Percentiles rank a stretch among this genome's conserved stretches.
Conservation (phyloP, 208 protist species). For the Wallacemonas sp. region DNA sequence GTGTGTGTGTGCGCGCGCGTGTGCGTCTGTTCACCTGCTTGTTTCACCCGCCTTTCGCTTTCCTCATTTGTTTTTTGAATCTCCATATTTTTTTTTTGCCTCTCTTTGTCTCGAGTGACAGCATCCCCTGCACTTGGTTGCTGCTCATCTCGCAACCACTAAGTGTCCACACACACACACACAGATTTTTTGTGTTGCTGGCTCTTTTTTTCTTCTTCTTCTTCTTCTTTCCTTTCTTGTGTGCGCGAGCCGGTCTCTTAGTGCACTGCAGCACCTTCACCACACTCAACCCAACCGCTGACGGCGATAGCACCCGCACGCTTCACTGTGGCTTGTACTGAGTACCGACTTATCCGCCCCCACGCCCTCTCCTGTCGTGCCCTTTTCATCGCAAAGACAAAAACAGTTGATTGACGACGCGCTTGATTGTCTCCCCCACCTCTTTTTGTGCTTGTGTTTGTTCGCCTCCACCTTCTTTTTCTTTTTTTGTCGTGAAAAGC, state of each 20-base stretch:
- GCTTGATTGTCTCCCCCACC: too few species aligned
- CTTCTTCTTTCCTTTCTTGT: background rate
- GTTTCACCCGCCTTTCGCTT: background rate
- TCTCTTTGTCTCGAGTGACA: too few species aligned
- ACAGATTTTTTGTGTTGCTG: slow-evolving; percentile 1
- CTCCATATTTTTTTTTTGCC: background rate
- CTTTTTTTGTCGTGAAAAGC: background rate
- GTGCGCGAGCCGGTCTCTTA: too few species aligned
- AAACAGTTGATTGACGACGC: too few species aligned
- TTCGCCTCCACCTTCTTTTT: slow-evolving; percentile 1
- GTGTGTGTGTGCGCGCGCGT: too few species aligned
- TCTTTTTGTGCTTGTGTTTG: background rate
- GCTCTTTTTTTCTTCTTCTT: background rate
- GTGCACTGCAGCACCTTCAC: too few species aligned
- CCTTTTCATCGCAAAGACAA: too few species aligned
- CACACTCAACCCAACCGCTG: too few species aligned
- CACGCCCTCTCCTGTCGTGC: slow-evolving; percentile 1
- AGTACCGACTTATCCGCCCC: too few species aligned
- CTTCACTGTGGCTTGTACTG: too few species aligned
- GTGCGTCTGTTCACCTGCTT: background rate
- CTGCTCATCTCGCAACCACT: background rate
- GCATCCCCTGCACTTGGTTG: too few species aligned
- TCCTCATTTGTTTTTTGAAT: background rate
- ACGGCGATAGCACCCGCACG: too few species aligned
- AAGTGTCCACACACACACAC: background rate